phyloP scores from a whole-genome alignment of 2,329 filamentous ascomycete genomes.

The Ophiostoma populinum region DNA sequence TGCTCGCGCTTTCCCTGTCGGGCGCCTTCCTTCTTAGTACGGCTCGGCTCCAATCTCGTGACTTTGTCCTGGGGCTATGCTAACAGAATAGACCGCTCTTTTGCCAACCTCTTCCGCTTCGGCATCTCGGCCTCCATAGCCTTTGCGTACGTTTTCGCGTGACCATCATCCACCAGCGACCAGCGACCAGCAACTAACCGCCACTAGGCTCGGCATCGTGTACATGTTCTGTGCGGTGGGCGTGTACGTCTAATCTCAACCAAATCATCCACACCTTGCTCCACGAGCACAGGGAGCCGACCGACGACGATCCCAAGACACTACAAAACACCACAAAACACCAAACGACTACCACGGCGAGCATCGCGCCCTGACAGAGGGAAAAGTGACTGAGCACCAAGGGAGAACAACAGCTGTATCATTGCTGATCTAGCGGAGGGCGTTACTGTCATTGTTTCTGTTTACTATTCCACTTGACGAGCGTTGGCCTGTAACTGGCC shows the following conservation, averaged over 20 bases:
- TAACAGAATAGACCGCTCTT: constrained; percentile 51
- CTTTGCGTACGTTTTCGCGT: constrained; percentile 53
- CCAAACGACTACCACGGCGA: not conserved
- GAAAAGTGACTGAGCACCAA: too few relatives aligned
- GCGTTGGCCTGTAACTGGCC: too few relatives aligned
- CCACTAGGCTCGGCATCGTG: constrained; percentile 69
- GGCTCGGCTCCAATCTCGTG: not conserved
- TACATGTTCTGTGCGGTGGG: constrained; percentile 99
- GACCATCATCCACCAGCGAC: not conserved
- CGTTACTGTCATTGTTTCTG: not conserved
- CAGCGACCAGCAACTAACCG: not conserved
- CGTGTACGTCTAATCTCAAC: constrained; percentile 70
- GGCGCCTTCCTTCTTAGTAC: constrained; percentile 77
- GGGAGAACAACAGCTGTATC: constrained; percentile 18
- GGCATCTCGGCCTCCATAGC: constrained; percentile 77
- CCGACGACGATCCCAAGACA: not conserved
- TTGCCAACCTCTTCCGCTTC: constrained; percentile 58
- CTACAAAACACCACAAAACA: not conserved
- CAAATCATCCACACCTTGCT: not conserved
- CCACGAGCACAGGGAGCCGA: too few relatives aligned
- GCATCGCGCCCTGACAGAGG: too few relatives aligned
- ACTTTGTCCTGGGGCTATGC: too few relatives aligned
- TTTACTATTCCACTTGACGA: constrained; percentile 1
- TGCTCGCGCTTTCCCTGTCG: constrained; percentile 54
- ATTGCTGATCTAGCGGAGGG: constrained; percentile 18